These are phyloP conservation scores for Cladosporium austrohemisphaericum DNA, from an alignment of 2,329 filamentous ascomycete species.

Conservation along the genomic window DNA sequence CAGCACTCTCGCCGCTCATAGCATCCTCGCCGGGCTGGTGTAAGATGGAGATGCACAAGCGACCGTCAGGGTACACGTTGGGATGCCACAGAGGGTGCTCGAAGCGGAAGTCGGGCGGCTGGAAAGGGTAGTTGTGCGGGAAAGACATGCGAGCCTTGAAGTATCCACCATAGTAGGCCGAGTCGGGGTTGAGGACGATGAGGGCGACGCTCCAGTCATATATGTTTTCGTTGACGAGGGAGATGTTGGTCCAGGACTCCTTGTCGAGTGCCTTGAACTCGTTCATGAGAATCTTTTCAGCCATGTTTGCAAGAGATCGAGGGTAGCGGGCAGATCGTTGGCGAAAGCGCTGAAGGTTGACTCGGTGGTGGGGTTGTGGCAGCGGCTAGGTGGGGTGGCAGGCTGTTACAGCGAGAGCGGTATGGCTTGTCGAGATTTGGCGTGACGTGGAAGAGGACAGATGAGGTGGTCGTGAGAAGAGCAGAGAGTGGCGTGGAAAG, in stretches of 20 bases:
- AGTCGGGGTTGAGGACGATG: constrained; percentile 89
- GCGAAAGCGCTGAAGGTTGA: background rate
- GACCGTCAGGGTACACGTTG: constrained; percentile 88
- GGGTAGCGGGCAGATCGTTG: background rate
- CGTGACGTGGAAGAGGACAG: background rate
- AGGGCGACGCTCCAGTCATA: constrained; percentile 84
- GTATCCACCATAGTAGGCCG: constrained; percentile 87
- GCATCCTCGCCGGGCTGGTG: constrained; percentile 88
- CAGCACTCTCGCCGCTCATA: constrained; percentile 84
- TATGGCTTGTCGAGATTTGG: background rate
- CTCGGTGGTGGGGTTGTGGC: background rate
- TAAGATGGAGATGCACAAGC: constrained; percentile 93
- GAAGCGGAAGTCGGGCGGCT: constrained; percentile 88
- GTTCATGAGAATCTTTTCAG: constrained; percentile 81
- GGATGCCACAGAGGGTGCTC: constrained; percentile 77
- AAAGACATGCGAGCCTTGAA: constrained; percentile 90
- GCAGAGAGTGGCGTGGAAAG: no score
- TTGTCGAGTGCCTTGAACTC: constrained; percentile 78
- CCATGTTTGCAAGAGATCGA: constrained; percentile 35
- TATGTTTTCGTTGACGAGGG: constrained; percentile 78
- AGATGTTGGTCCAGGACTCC: constrained; percentile 91
- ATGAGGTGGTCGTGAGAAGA: background rate
- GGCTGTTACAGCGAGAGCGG: background rate
- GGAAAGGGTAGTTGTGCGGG: constrained; percentile 81
- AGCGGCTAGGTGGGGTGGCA: background rate